Conservation (phyloP, 2,329 filamentous ascomycete species). For the Juglanconis juglandina region DNA sequence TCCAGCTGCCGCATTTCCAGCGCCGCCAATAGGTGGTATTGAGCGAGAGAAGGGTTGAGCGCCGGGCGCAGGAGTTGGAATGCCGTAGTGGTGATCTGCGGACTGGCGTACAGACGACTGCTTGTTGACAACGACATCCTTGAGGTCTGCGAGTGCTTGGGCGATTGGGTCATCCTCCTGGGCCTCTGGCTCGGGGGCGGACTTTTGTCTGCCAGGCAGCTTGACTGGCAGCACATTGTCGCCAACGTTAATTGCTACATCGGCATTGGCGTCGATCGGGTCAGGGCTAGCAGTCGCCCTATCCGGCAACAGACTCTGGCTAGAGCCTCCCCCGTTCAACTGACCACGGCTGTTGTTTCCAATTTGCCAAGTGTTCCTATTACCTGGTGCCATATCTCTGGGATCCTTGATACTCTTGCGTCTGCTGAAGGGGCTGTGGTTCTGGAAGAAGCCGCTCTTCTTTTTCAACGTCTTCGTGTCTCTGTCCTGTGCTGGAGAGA, state of each 20-base stretch:
- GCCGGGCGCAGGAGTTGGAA: slow-evolving; percentile 72
- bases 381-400: slow-evolving; percentile 55
- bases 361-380: slow-evolving; percentile 59
- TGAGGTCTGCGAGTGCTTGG: slow-evolving; percentile 85
- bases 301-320: slow-evolving; percentile 36
- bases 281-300: slow-evolving; percentile 64
- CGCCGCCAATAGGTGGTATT: slow-evolving; percentile 35
- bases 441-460: slow-evolving; percentile 87
- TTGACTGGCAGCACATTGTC: slow-evolving; percentile 95
- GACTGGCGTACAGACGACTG: slow-evolving; percentile 79
- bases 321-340: slow-evolving; percentile 36
- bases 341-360: slow-evolving; percentile 25
- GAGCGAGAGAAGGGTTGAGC: slow-evolving; percentile 41
- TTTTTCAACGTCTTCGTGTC: slow-evolving; percentile 68
- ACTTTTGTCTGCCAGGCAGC: slow-evolving; percentile 63
- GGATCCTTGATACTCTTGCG: slow-evolving; percentile 88
- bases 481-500: slow-evolving; percentile 43
- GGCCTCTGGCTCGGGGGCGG: slow-evolving; percentile 35
- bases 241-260: slow-evolving; percentile 88
- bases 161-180: slow-evolving; percentile 85
- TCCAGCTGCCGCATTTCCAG: slow-evolving; percentile 47
- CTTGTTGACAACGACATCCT: slow-evolving; percentile 73
- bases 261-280: slow-evolving; percentile 86
- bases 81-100: slow-evolving; percentile 93
- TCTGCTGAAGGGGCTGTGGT: slow-evolving; percentile 79